phyloP scores from a whole-genome alignment of 2,329 filamentous ascomycete species.

The Fusarium fujikuroi region DNA sequence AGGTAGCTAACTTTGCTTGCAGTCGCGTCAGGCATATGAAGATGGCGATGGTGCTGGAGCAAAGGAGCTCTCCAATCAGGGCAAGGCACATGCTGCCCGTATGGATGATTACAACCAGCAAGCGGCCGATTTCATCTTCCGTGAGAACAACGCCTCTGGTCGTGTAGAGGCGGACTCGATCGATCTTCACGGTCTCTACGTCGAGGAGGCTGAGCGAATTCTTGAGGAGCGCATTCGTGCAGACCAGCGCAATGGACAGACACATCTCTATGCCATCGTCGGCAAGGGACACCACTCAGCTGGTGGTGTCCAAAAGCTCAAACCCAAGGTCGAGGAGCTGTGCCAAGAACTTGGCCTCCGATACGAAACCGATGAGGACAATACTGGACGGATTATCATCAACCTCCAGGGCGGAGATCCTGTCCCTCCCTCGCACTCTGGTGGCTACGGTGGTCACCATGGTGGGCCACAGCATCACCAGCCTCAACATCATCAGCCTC shows the following conservation, averaged over 20 bases:
- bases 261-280: constrained; percentile 92
- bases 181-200: constrained; percentile 93
- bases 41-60: constrained; percentile 85
- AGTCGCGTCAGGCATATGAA: constrained; percentile 83
- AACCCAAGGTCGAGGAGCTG: constrained; percentile 90
- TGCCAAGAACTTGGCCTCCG: constrained; percentile 85
- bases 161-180: constrained; percentile 84
- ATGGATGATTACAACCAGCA: constrained; percentile 93
- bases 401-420: constrained; percentile 81
- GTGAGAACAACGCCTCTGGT: constrained; percentile 86
- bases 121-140: constrained; percentile 93
- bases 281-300: constrained; percentile 91
- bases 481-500: constrained; percentile 56
- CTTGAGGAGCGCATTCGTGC: constrained; percentile 86
- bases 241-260: constrained; percentile 77
- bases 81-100: constrained; percentile 82
- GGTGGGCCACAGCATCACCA: constrained; percentile 57
- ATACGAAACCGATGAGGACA: constrained; percentile 88
- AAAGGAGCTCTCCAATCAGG: constrained; percentile 84
- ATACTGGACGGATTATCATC: constrained; percentile 89
- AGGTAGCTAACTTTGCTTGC: constrained; percentile 18
- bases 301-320: constrained; percentile 90
- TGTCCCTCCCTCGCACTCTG: constrained; percentile 57
- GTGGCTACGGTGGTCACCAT: constrained; percentile 53
- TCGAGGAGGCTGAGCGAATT: constrained; percentile 93